A percentile compares a stretch with the other conserved stretches of the same genome.
Evolutionary conservation across 371 early-diverging fungal genomes (phyloP).

Genomic region (Lichtheimia ramosa): DNA sequence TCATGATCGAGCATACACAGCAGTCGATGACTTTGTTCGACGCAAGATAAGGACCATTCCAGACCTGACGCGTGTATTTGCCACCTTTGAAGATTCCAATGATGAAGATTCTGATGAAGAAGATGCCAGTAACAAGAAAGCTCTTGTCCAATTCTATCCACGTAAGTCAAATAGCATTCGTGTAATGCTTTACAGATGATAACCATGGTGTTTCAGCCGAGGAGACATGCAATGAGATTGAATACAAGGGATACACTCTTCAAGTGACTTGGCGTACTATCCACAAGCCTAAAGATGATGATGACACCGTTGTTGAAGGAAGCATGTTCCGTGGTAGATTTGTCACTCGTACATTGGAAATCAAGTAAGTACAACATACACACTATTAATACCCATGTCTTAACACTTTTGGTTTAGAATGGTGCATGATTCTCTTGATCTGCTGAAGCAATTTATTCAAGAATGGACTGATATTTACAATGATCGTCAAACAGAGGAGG

Average conservation of each 20-base stretch:
- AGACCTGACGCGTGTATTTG: conserved; percentile 13
- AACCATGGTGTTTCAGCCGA: conserved; percentile 1
- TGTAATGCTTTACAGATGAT: neutral
- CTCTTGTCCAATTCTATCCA: conserved; percentile 27
- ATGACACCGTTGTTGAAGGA: neutral
- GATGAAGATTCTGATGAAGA: neutral
- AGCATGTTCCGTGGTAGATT: conserved; percentile 8
- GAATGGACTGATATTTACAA: conserved; percentile 33
- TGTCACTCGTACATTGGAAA: conserved; percentile 6
- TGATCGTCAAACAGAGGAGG: conserved; percentile 11
- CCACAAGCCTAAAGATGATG: conserved; percentile 9
- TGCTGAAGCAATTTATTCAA: conserved; percentile 29
- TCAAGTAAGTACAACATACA: conserved; percentile 15
- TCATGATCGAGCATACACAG: conserved; percentile 19
- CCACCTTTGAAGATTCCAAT: conserved; percentile 16
- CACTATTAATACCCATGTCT: neutral
- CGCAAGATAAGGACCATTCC: conserved; percentile 15
- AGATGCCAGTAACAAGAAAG: conserved; percentile 2
- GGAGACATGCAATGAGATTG: conserved; percentile 18
- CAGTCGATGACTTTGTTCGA: conserved; percentile 19
- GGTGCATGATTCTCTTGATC: conserved; percentile 19
- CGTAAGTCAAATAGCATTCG: conserved; percentile 17
- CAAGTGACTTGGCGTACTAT: conserved; percentile 6
- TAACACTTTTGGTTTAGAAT: conserved; percentile 12
- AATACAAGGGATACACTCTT: conserved; percentile 26